Conservation (phyloP, 345 rosid genomes). For the Mangifera indica region DNA sequence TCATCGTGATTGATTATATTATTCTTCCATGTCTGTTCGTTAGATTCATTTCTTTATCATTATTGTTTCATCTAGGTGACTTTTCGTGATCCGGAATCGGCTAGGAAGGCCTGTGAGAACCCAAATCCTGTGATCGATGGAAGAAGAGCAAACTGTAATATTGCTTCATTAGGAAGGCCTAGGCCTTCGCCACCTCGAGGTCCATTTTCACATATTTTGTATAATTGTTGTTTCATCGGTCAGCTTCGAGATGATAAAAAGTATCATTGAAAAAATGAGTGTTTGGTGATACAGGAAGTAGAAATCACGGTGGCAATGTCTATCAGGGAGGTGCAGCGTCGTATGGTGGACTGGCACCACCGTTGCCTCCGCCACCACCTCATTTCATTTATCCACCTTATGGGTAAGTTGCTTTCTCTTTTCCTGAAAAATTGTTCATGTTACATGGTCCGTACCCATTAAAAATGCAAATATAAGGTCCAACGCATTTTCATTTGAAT, state of each 20-base stretch:
- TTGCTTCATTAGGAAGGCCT: conserved; percentile 85
- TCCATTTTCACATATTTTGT: conserved; percentile 11
- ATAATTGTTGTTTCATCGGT: too few species aligned
- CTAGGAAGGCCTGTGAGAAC: conserved; percentile 71
- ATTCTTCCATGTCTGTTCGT: neutral
- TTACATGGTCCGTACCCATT: conserved; percentile 26
- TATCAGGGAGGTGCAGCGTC: conserved; percentile 52
- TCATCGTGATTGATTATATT: neutral
- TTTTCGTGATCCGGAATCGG: conserved; percentile 86
- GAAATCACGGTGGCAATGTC: conserved; percentile 61
- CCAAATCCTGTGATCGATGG: conserved; percentile 88
- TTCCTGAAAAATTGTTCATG: neutral
- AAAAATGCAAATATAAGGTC: neutral
- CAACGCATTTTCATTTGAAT: too few species aligned
- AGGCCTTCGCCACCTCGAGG: conserved; percentile 86
- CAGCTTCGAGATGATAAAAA: too few species aligned
- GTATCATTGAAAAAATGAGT: too few species aligned
- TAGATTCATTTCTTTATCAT: neutral
- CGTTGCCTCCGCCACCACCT: conserved; percentile 39
- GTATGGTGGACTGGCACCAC: conserved; percentile 48
- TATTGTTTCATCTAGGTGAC: conserved; percentile 51
- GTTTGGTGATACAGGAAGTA: conserved; percentile 38
- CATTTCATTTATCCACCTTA: conserved; percentile 50
- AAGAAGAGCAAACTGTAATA: conserved; percentile 88
- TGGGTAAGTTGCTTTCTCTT: conserved; percentile 46